Evolutionary conservation across 768 basidiomycete species (phyloP).

Genomic region (Naematelia encephala): DNA sequence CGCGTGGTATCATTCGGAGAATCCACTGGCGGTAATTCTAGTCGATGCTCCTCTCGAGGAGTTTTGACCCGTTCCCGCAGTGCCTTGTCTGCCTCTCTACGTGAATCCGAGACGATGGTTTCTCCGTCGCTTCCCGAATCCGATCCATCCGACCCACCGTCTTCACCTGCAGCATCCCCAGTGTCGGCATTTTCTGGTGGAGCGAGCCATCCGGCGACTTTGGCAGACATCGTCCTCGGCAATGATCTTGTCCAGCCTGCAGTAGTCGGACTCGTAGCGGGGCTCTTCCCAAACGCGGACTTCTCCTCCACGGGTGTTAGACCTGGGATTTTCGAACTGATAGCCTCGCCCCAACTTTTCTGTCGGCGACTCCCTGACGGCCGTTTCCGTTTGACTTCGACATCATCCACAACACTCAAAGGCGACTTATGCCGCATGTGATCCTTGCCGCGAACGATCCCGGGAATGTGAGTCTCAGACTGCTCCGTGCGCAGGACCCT

Average conservation of each 20-base stretch:
- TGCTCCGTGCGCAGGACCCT: constrained; percentile 82
- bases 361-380: constrained; percentile 31
- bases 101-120: constrained; percentile 33
- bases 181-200: constrained; percentile 3
- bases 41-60: constrained; percentile 44
- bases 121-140: constrained; percentile 10
- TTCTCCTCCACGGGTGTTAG: constrained; percentile 25
- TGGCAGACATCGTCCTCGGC: constrained; percentile 37
- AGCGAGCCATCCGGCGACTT: constrained; percentile 32
- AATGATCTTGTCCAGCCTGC: constrained; percentile 19
- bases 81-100: constrained; percentile 67
- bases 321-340: constrained; percentile 31
- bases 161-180: background rate
- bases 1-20: constrained; percentile 8
- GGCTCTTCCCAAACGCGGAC: background rate
- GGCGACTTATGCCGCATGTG: constrained; percentile 88
- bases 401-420: constrained; percentile 82
- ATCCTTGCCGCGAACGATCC: constrained; percentile 72
- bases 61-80: constrained; percentile 63
- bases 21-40: constrained; percentile 17
- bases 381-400: constrained; percentile 44
- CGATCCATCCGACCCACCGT: constrained; percentile 5
- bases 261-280: constrained; percentile 11
- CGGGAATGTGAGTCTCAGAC: constrained; percentile 74
- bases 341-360: constrained; percentile 55